Evolutionary conservation across 139 green algal species (phyloP), one percentile per base, ranked within the genome.

Genomic region (Picochlorum sp.): DNA sequence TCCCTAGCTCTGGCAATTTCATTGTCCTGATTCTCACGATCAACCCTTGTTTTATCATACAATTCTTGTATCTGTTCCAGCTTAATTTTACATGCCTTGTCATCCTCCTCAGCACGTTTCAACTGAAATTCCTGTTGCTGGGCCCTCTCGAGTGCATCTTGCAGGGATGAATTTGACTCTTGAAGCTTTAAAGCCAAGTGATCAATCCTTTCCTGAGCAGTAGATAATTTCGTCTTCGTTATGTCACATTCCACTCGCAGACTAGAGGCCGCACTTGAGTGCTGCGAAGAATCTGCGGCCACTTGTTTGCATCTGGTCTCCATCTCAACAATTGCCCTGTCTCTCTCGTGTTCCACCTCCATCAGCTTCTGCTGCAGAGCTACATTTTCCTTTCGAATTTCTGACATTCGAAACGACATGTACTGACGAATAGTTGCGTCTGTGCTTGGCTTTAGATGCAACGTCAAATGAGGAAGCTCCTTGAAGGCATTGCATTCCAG

Each of bases 401-500:
- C 7, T 80, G 66, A 18, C 67, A 43, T 25, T 77, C 58, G 24
- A 33, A 53, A 67, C 26, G 37, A 24, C 54, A 62, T 10, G 31
- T 30, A 36, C 20, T 88, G 72, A 64, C 95, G 95, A 30, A 95
- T 68, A 3, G 80, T 68, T 25, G 75, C 59, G 40, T 96, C 86
- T 33, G 80, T 85, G 33, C 85, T 89, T 1, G 81, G 78, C 3
- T 78, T 62, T 64, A 97, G 93, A 0, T 68, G 61, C 31, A 97
- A 72, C 0, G 75, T 82, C 13, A 97, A 87, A 66, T 96, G 89
- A 1, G 84, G 73, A 52, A 96, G 67, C 45, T 93, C 82, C 59
- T 95, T 96, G 74, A 96, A 96, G 41, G 93, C 84, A 58, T 96
- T 96, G 20, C 83, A 94, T 65, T 96, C 88, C 18, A 96, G 63